Base-by-base conservation (phyloP, 2,329 filamentous ascomycete genomes). In the Claviceps monticola region DNA sequence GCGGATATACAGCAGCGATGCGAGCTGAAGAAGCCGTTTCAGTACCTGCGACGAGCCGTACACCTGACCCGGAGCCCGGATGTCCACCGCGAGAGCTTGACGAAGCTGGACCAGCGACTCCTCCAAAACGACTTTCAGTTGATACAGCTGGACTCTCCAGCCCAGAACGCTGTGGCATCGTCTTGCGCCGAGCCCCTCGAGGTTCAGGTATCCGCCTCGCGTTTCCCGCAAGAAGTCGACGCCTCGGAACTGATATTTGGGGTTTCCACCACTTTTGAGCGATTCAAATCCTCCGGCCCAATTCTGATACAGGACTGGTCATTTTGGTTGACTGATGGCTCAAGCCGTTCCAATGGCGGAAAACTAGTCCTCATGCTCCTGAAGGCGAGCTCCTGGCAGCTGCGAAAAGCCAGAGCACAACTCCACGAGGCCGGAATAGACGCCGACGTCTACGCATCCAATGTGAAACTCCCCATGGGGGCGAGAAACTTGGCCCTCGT, bases 211-310 rank as follows among this genome's bases (percentile, higher is more conserved):
- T 44, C 52, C n/a, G 19, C 44, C 23, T 53, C 52, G 36, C 23
- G 70, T 2, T 72, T 67, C 52, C 76, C 76, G 7, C 61, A 66
- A 4, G 69, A 69, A 1, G 75, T 73, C 51, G 73, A 79, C 54
- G 69, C 74, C 6, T 76, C 75, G 21, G 74, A 76, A 53, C 75
- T 79, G 59, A 73, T 79, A 60, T 79, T 79, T 55, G 76, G 75
- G 41, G 74, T 80, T 7, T 79, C 76, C 1, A 79, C 76, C 4
- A 78, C 75, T 1, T 79, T 74, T 64, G 66, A 72, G 54, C 67
- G 75, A 53, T 73, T 80, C 56, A 73, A 64, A 56, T 71, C 75
- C 53, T 66, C 69, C 1, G 68, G 68, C 48, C 75, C 71, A 3
- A 73, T 67, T 51, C 72, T 75, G 0, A 71, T 79, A 43, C 72